Evolutionary conservation across 2,329 filamentous ascomycete species (phyloP).

Genomic region (Trichophyton schoenleinii): DNA sequence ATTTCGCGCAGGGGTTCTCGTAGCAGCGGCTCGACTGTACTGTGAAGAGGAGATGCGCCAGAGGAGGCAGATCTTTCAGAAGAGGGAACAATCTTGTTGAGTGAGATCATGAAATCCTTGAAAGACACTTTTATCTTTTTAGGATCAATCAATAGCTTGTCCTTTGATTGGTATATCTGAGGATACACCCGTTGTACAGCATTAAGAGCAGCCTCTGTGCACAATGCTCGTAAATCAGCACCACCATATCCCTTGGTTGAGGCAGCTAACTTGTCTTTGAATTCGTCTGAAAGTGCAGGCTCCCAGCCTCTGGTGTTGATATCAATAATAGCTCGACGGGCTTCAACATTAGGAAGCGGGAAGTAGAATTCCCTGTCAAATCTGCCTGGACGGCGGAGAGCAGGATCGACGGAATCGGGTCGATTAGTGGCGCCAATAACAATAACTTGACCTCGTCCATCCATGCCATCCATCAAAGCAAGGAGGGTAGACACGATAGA

Average conservation of each 20-base stretch:
- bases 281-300: conserved; percentile 55
- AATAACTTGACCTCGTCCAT: conserved; percentile 93
- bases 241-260: conserved; percentile 93
- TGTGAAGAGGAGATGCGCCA: conserved; percentile 67
- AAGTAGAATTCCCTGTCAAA: conserved; percentile 99
- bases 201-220: conserved; percentile 90
- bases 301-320: conserved; percentile 96
- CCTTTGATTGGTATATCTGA: conserved; percentile 82
- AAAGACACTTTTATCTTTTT: conserved; percentile 73
- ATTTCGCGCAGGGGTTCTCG: conserved; percentile 59
- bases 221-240: conserved; percentile 84
- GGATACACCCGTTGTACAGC: conserved; percentile 91
- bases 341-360: conserved; percentile 70
- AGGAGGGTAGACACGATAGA: conserved; percentile 93
- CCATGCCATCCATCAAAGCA: conserved; percentile 95
- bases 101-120: conserved; percentile 92
- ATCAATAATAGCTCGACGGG: conserved; percentile 73
- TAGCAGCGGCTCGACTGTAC: conserved; percentile 68
- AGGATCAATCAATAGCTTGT: conserved; percentile 81
- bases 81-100: conserved; percentile 92
- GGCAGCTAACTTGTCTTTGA: conserved; percentile 71
- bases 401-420: conserved; percentile 96
- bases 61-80: conserved; percentile 83
- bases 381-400: conserved; percentile 88
- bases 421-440: conserved; percentile 98